Evolutionary conservation across 495 filamentous ascomycete species (phyloP).

Genomic region (Neurospora sp.): DNA sequence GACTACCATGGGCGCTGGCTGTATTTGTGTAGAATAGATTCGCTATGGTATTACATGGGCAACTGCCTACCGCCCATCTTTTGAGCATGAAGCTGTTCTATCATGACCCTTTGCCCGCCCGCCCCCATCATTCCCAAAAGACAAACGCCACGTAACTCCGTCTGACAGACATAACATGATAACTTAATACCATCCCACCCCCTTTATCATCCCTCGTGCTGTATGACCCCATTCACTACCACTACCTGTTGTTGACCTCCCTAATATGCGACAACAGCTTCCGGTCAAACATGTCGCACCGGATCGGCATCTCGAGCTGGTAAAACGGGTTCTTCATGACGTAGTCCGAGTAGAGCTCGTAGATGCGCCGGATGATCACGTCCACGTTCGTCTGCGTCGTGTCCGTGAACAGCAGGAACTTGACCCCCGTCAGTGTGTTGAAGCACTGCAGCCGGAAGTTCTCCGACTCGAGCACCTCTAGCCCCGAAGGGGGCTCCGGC

Average conservation of each 20-base stretch:
- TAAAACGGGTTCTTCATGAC: slow-evolving; percentile 99
- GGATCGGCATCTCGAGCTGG: slow-evolving; percentile 91
- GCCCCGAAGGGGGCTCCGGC: slow-evolving; percentile 53
- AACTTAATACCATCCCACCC: slow-evolving; percentile 1
- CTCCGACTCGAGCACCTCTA: slow-evolving; percentile 85
- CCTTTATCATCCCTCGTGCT: background rate
- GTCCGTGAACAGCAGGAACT: slow-evolving; percentile 93
- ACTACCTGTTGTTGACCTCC: slow-evolving; percentile 42
- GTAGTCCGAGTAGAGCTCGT: slow-evolving; percentile 92
- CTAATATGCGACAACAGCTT: slow-evolving; percentile 64
- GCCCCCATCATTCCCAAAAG: background rate
- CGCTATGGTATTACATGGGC: background rate
- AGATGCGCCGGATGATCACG: slow-evolving; percentile 66
- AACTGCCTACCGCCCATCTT: background rate
- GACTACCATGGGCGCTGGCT: background rate
- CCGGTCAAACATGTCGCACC: slow-evolving; percentile 90
- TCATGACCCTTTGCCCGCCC: background rate
- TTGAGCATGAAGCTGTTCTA: background rate
- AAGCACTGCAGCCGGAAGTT: slow-evolving; percentile 93
- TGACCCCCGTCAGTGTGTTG: slow-evolving; percentile 85
- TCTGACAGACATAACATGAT: slow-evolving; percentile 4
- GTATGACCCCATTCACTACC: background rate
- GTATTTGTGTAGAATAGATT: slow-evolving; percentile 8
- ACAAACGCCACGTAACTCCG: slow-evolving; percentile 15
- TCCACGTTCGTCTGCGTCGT: slow-evolving; percentile 84